Evolutionary conservation across 2,329 filamentous ascomycete species (phyloP), one percentile per base, ranked within the genome.

Genomic region (Chalara sp.): DNA sequence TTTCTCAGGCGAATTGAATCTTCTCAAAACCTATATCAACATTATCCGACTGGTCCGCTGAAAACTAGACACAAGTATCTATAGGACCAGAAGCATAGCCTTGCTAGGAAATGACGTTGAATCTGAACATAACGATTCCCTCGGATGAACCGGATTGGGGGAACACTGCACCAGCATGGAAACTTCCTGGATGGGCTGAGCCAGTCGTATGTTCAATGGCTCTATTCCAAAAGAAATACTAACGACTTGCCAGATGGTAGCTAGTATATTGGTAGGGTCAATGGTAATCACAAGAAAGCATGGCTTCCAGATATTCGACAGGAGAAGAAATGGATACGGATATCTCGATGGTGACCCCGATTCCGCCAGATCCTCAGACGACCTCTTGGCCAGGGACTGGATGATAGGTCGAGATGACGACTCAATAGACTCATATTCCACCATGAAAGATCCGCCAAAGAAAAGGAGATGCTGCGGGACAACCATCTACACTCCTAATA

Each of bases 401-500:
- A 63, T 64, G 60, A 42, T 62, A 10, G 47, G 42, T 6, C 35
- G 49, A 11, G 52, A 54, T 28, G 53, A 56, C 10, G 43, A 35
- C 7, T 56, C 56, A n/a, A 50, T 56, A 21, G 62, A 63, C 30
- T 56, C 54, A 0, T 55, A 61, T 41, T 50, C 55, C 6, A 59
- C 61, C 1, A 58, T 61, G 33, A 65, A 65, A 30, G 60, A 64
- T 44, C 70, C 70, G 8, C 68, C 74, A 28, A 81, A 80, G 63
- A 69, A 71, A 53, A 72, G 78, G 50, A 62, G 62, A 29, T 75
- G 74, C 57, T 79, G 73, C 58, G 76, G 80, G n/a, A 56, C 60
- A 32, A 63, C 72, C 42, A 63, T 72, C 13, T 62, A 79, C 52
- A 83, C 74, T 5, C 80, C 80, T 8, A 83, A 82, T 59, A 78